Evolutionary conservation across 2,329 filamentous ascomycete genomes (phyloP), one percentile per base, ranked within the genome.

Genomic region (Trichothecium roseum): DNA sequence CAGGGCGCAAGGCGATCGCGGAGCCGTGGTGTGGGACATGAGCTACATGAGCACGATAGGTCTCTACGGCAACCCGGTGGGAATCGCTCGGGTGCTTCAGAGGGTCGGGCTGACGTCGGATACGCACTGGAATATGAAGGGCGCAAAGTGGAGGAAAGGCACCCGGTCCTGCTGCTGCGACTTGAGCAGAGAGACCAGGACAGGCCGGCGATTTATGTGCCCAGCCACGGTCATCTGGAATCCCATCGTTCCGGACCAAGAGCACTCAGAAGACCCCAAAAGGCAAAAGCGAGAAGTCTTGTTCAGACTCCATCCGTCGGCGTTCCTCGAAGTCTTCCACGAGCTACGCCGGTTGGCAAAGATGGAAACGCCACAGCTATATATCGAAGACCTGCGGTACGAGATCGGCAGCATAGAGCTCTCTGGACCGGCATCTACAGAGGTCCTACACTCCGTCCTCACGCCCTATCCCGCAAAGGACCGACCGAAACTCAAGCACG

Each of bases 11-110:
- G 78, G 78, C 18, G 70, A 80, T 35, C 75, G 80, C 44, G 88
- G 91, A 5, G 81, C 81, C 16, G 67, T 96, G 30, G 79, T 79
- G 1, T 96, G 89, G 87, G 91, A 98, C 58, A 84, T 78, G 66
- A 96, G 88, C 54, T 98, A 95, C 54, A 82, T 91, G 64, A 84
- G 84, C 46, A 94, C 86, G 2, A 81, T 96, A 44, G 72, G 80
- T 12, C 54, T 96, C 4, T 78, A 81, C 45, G 91, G 88, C 0
- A 61, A 66, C 12, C 63, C 74, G 28, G 57, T 63, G 20, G 79
- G 78, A 36, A 62, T 94, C 28, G 65, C 78, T 37, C 70, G 72
- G 27, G 64, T 89, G 8, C 54, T 96, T 24, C 75, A 66, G 48
- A 68, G 66, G 5, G 47, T 94, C 2, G 79, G 82, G 1, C 56